Evolutionary conservation across 1,284 basidiomycete genomes (phyloP), one percentile per base, ranked within the genome.

Genomic region (Exobasidium rhododendri): DNA sequence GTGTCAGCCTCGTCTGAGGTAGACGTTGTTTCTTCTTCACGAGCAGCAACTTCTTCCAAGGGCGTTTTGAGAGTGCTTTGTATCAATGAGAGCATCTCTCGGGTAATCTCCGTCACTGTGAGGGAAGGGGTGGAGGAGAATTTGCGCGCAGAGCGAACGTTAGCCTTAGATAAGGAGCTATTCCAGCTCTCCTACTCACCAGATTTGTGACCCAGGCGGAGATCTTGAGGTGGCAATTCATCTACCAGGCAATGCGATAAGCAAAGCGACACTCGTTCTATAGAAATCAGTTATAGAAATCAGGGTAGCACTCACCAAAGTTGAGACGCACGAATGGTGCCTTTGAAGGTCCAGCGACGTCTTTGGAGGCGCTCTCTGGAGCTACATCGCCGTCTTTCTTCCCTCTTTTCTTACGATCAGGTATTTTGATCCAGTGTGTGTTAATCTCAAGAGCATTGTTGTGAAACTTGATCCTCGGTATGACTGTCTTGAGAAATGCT

Each of bases 401-500:
- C 24, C 26, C 26, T 26, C 28, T 50, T 14, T 24, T 50, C 24
- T 50, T 50, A 24, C 26, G 20, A 6, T 20, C 4, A 6, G 26
- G 5, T 24, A 20, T 28, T 13, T 50, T 28, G 2, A 20, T 50
- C 47, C 47, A 50, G 22, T 26, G n/a, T 26, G 26, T 28, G 28
- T 20, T 28, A 26, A 50, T 50, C 24, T 50, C 47, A n/a, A 50
- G 28, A 50, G 14, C 24, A 24, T 50, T 20, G 13, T 50, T 50
- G 24, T 50, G n/a, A 26, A 20, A 50, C 24, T 50, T 50, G 22
- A 50, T 50, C 26, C 47, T 50, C 28, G 47, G 47, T 26, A 50
- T 24, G 2, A 50, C 20, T 26, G 14, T 20, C 24, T 50, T 50
- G 24, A 50, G 20, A 50, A 50, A 50, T 50, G 4, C 47, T 24